Evolutionary conservation across 345 rosid genomes (phyloP).

Genomic region (Populus ilicifolia): DNA sequence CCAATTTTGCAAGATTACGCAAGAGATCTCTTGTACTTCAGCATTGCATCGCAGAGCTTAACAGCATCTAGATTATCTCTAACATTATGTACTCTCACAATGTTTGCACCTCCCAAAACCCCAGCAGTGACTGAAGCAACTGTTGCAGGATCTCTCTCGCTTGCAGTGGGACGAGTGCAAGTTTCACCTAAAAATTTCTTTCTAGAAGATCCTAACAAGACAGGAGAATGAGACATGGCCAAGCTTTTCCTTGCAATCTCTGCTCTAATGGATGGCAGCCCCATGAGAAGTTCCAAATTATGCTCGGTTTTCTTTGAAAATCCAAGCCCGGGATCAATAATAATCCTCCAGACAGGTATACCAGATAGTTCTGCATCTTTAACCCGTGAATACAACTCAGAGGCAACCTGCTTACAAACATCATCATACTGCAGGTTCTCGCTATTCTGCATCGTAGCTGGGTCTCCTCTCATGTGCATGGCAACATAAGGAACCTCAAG

Average conservation of each 20-base stretch:
- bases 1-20: not conserved
- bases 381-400: slow-evolving; percentile 53
- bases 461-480: slow-evolving; percentile 99
- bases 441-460: slow-evolving; percentile 69
- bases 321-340: slow-evolving; percentile 84
- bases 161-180: slow-evolving; percentile 53
- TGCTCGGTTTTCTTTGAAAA: slow-evolving; percentile 74
- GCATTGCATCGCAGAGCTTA: slow-evolving; percentile 73
- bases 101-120: slow-evolving; percentile 72
- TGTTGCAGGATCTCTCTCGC: slow-evolving; percentile 83
- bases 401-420: slow-evolving; percentile 67
- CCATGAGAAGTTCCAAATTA: slow-evolving; percentile 61
- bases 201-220: slow-evolving; percentile 78
- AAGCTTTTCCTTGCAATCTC: slow-evolving; percentile 68
- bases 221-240: slow-evolving; percentile 63
- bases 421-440: slow-evolving; percentile 65
- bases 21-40: slow-evolving; percentile 23
- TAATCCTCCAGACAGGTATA: slow-evolving; percentile 86
- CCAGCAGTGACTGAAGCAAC: slow-evolving; percentile 65
- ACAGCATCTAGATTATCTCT: slow-evolving; percentile 69
- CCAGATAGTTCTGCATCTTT: slow-evolving; percentile 71
- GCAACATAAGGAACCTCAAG: slow-evolving; percentile 71
- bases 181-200: slow-evolving; percentile 85
- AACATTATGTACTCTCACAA: slow-evolving; percentile 86
- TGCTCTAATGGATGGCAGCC: slow-evolving; percentile 50